Conservation (phyloP, 352 stramenopile species). For the Phytophthora kernoviae region DNA sequence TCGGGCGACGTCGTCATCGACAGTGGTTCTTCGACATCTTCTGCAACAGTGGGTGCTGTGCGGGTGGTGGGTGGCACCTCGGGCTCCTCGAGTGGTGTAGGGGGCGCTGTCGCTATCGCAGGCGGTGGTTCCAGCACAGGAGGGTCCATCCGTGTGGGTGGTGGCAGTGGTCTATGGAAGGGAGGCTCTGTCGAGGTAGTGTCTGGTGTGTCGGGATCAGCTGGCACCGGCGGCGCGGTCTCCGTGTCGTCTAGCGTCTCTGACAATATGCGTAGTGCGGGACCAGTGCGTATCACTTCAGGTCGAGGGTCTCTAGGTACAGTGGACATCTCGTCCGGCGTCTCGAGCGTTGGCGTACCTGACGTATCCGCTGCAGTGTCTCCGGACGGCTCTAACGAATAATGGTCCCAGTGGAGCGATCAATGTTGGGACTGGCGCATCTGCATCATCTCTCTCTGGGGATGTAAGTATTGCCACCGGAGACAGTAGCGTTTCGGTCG, state of each 20-base stretch:
- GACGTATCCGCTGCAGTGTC: slow-evolving; percentile 21
- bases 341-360: slow-evolving; percentile 4
- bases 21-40: slow-evolving; percentile 21
- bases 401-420: slow-evolving; percentile 16
- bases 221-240: slow-evolving; percentile 5
- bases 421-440: slow-evolving; percentile 14
- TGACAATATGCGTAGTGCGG: slow-evolving; percentile 23
- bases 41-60: slow-evolving; percentile 12
- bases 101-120: slow-evolving; percentile 12
- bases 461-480: slow-evolving; percentile 15
- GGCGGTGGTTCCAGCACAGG: slow-evolving; percentile 22
- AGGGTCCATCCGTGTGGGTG: slow-evolving; percentile 14
- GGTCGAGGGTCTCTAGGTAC: slow-evolving; percentile 21
- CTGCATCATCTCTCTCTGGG: slow-evolving; percentile 15
- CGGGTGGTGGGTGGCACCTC: slow-evolving; percentile 14
- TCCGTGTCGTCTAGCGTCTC: slow-evolving; percentile 17
- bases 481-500: slow-evolving; percentile 13
- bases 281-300: slow-evolving; percentile 19
- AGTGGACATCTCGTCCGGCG: slow-evolving; percentile 22
- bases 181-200: slow-evolving; percentile 34
- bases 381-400: slow-evolving; percentile 17
- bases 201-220: slow-evolving; percentile 7
- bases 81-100: slow-evolving; percentile 13
- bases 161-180: slow-evolving; percentile 26
- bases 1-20: slow-evolving; percentile 19